phyloP scores from a whole-genome alignment of 2,329 filamentous ascomycete species.

The Aspergillus aculeatus region DNA sequence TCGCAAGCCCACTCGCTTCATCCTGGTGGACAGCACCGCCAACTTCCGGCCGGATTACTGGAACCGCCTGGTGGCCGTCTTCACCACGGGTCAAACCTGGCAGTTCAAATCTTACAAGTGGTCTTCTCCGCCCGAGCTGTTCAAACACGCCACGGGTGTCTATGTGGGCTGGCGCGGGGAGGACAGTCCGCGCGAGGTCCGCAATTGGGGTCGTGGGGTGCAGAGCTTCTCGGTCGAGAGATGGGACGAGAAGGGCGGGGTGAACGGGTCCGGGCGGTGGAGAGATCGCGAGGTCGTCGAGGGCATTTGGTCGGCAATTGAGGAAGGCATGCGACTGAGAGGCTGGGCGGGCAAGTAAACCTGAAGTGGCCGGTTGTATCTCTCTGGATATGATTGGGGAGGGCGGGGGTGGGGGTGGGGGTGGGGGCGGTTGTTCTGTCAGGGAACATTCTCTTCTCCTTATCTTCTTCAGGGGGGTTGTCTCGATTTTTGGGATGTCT shows the following conservation, averaged over 20 bases:
- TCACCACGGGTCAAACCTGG: conserved; percentile 96
- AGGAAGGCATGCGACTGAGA: conserved; percentile 79
- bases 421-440: no score
- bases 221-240: conserved; percentile 78
- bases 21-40: conserved; percentile 87
- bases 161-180: conserved; percentile 92
- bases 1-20: conserved; percentile 77
- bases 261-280: conserved; percentile 56
- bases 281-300: conserved; percentile 91
- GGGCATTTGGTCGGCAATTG: conserved; percentile 84
- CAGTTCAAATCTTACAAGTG: conserved; percentile 99
- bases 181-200: conserved; percentile 71
- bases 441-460: neutral
- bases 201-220: conserved; percentile 82
- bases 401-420: no score
- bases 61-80: conserved; percentile 90
- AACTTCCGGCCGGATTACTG: conserved; percentile 99
- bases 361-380: neutral
- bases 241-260: conserved; percentile 58
- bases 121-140: conserved; percentile 82
- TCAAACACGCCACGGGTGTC: conserved; percentile 81
- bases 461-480: neutral
- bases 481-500: neutral
- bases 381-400: neutral
- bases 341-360: conserved; percentile 62